Evolutionary conservation across 2,329 filamentous ascomycete genomes (phyloP).

Genomic region (Talaromyces rugulosus): DNA sequence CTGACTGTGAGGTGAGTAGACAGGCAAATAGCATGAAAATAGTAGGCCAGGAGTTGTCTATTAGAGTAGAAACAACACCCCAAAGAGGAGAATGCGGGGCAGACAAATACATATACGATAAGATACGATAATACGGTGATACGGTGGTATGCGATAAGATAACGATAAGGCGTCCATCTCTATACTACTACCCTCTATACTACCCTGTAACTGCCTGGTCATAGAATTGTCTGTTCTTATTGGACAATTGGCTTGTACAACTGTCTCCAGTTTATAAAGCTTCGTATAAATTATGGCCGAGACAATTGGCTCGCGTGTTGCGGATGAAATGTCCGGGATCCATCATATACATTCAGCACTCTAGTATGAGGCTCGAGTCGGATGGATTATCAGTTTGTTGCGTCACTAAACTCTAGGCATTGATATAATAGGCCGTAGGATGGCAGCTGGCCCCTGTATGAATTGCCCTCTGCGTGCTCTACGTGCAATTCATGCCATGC

Average conservation of each 20-base stretch:
- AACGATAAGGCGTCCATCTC: no score
- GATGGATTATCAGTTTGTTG: neutral
- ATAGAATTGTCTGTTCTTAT: neutral
- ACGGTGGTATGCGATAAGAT: neutral
- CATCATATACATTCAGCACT: neutral
- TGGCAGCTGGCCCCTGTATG: neutral
- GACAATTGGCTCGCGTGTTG: neutral
- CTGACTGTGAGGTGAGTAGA: neutral
- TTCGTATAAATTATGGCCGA: neutral
- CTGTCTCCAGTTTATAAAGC: neutral
- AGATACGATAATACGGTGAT: neutral
- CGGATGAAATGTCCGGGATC: neutral
- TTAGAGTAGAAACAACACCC: neutral
- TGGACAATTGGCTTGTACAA: neutral
- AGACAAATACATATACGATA: neutral
- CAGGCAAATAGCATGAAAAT: no score
- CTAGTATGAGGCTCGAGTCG: neutral
- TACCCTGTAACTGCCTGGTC: neutral
- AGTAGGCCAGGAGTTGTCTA: no score
- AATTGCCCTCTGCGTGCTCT: neutral
- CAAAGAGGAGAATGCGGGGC: neutral
- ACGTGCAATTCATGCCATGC: neutral
- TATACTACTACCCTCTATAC: neutral
- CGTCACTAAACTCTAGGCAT: neutral
- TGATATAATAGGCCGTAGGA: neutral